Evolutionary conservation across 352 stramenopile genomes (phyloP).

Genomic region (Globisporangium abappressorium): DNA sequence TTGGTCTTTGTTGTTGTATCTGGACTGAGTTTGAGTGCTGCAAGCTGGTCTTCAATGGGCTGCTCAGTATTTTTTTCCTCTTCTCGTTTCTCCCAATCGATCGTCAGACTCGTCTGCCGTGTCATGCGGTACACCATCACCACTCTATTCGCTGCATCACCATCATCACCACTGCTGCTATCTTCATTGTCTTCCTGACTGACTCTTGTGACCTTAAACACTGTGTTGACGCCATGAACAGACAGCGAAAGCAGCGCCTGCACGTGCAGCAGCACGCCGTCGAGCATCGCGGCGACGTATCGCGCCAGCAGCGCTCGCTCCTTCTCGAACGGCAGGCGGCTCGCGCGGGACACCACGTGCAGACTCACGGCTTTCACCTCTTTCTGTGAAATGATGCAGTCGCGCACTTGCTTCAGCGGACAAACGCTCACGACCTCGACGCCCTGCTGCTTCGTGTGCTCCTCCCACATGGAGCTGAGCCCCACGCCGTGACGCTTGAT

Average conservation of each 20-base stretch:
- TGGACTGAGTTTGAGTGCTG: conserved; percentile 6
- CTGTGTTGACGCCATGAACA: conserved; percentile 52
- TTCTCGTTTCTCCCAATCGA: conserved; percentile 10
- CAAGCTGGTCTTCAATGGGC: conserved; percentile 1
- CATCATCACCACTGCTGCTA: neutral
- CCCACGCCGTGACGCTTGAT: conserved; percentile 61
- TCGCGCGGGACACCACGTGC: conserved; percentile 34
- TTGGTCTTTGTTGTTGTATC: neutral
- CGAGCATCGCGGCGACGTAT: conserved; percentile 67
- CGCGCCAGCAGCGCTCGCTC: conserved; percentile 47
- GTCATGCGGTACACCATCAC: conserved; percentile 9
- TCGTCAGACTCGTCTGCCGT: conserved; percentile 1
- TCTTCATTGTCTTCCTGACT: conserved; percentile 14
- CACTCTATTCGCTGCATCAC: neutral
- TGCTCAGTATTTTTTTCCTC: neutral
- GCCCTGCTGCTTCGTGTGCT: conserved; percentile 24
- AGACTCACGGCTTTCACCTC: conserved; percentile 32
- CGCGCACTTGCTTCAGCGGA: conserved; percentile 17
- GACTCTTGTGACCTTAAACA: conserved; percentile 43
- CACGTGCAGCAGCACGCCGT: conserved; percentile 53
- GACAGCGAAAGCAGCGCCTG: conserved; percentile 53
- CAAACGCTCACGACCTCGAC: conserved; percentile 29
- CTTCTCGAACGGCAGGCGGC: conserved; percentile 43
- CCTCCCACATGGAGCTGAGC: conserved; percentile 74
- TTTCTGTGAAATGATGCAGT: conserved; percentile 4